phyloP scores from a whole-genome alignment of 257 asterid genomes.

The Nicotiana paniculata region DNA sequence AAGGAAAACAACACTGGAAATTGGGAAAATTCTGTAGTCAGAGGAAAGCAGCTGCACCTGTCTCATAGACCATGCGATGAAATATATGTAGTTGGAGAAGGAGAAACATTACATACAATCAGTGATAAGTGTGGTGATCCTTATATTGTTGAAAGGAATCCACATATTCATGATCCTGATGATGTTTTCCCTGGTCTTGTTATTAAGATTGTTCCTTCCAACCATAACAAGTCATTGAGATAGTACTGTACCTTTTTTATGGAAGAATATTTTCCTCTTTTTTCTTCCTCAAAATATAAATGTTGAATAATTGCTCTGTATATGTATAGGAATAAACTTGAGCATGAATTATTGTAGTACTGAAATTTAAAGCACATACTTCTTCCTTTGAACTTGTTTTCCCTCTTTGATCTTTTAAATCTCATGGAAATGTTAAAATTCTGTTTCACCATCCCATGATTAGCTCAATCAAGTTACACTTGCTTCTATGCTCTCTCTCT shows the following conservation, averaged over 20 bases:
- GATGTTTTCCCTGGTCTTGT: conserved; percentile 75
- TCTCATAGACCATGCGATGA: conserved; percentile 42
- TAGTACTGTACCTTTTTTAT: not conserved
- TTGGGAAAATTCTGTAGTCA: conserved; percentile 51
- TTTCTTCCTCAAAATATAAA: not conserved
- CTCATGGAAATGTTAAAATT: not conserved
- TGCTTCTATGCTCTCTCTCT: not conserved
- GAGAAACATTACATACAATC: conserved; percentile 59
- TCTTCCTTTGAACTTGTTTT: not conserved
- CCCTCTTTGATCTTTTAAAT: not conserved
- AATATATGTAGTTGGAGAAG: conserved; percentile 54
- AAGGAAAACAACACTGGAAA: conserved; percentile 83
- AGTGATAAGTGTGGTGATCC: conserved; percentile 69
- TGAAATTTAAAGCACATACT: not conserved
- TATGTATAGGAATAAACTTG: not conserved
- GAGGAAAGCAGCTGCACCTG: not conserved
- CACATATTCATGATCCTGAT: conserved; percentile 71
- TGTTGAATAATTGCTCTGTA: not conserved
- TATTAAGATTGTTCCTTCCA: conserved; percentile 35
- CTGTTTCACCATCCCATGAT: not conserved
- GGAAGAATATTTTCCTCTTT: not conserved
- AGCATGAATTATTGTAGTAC: not conserved
- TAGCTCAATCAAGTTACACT: too few species aligned
- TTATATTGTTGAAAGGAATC: conserved; percentile 62
- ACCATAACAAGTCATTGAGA: not conserved